Base-by-base conservation (phyloP, 2,329 filamentous ascomycete genomes). In the Simplicillium sp. region DNA sequence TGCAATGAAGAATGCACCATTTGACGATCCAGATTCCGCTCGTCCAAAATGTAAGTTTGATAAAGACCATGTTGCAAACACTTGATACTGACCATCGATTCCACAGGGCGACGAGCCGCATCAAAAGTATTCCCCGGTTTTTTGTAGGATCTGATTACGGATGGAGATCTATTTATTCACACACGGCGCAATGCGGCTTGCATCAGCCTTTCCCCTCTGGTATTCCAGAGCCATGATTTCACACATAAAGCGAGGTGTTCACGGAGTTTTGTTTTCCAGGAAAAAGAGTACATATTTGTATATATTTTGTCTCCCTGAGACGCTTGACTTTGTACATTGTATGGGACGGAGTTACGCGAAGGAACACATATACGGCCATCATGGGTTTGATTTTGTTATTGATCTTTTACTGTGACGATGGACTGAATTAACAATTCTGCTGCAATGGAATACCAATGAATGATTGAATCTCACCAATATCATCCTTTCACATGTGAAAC, bases 41-140 rank as follows among this genome's bases (percentile, higher is more conserved):
- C 57, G 55, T 44, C 60, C 64, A 29, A 55, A 56, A 44, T 68
- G 65, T 67, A 50, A 60, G 64, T 58, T 34, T 32, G 37, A n/a
- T 36, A 15, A 11, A 12, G 29, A 14, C 8, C 12, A 8, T 5
- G 31, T 46, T 36, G 31, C n/a, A n/a, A 11, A 6, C 12, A n/a
- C 31, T 7, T 5, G 12, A 33, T n/a, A 13, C 12, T 33, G 12
- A 33, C 20, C 41, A 40, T 34, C 31, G 35, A 3, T 4, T 20
- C 5, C 20, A 3, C 40, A 70, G 67, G 67, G 67, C 62, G 62
- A 39, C 64, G 60, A 42, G 60, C 57, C 39, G 53, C 67, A 40
- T 57, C 61, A 29, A 67, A 66, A 34, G 55, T 70, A 39, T 70
- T 70, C 40, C 67, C 67, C 5, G 61, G 62, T 16, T 59, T 64